These are phyloP conservation scores for Trifolium pratense DNA, from an alignment of 306 rosid genomes.

Conservation along the genomic window DNA sequence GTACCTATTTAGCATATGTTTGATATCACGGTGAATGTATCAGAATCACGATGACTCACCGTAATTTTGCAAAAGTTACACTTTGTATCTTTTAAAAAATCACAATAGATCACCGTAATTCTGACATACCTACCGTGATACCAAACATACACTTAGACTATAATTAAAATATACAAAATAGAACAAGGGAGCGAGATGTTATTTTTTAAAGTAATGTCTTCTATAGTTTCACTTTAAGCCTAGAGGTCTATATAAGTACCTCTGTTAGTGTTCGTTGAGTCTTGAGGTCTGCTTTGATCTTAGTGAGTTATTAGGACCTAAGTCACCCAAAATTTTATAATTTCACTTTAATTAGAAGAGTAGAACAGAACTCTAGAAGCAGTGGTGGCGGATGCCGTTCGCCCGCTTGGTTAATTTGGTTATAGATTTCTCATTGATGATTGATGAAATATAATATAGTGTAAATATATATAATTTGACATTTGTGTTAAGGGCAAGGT, in stretches of 20 bases:
- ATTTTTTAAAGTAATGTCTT: constrained; percentile 37
- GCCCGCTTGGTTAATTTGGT: constrained; percentile 58
- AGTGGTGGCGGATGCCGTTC: constrained; percentile 60
- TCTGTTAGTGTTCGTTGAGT: too few species aligned
- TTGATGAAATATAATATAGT: constrained; percentile 40
- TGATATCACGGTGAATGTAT: too few species aligned
- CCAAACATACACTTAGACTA: too few species aligned
- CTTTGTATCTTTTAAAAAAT: too few species aligned
- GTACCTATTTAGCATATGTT: constrained; percentile 17
- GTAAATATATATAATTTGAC: constrained; percentile 42
- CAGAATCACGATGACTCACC: too few species aligned
- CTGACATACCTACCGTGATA: too few species aligned
- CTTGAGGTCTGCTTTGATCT: not conserved
- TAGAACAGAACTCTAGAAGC: constrained; percentile 34
- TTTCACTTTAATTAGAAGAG: constrained; percentile 1
- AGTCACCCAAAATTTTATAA: not conserved
- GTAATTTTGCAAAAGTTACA: too few species aligned
- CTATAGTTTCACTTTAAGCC: constrained; percentile 7
- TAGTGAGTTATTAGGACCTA: not conserved
- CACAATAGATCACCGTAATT: too few species aligned
- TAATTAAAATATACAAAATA: constrained; percentile 3
- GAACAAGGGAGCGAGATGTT: constrained; percentile 29
- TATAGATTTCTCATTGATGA: constrained; percentile 31
- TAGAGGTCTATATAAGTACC: not conserved
- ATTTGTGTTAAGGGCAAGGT: constrained; percentile 37